Conservation (phyloP, 495 filamentous ascomycete genomes). For the Tuber borchii region DNA sequence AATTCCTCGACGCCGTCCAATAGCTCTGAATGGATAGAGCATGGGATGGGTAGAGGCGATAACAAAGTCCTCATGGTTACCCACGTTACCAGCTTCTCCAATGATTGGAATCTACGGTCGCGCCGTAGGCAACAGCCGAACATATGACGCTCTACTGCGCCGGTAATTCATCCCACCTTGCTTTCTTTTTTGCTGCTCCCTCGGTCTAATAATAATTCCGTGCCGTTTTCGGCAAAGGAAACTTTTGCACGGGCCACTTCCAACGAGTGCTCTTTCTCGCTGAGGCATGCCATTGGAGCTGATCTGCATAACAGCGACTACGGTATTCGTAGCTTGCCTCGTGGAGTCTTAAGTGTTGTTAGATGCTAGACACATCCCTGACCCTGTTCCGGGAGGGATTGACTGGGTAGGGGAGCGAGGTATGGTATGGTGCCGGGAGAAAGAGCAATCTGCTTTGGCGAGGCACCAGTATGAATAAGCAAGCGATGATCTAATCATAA, state of each 20-base stretch:
- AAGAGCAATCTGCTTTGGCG: no score
- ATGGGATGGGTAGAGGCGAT: not conserved
- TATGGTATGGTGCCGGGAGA: no score
- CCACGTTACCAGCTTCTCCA: not conserved
- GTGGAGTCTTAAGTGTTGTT: not conserved
- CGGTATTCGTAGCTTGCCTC: not conserved
- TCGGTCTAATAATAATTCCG: not conserved
- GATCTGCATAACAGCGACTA: not conserved
- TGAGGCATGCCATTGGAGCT: not conserved
- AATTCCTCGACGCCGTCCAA: not conserved
- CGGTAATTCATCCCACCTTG: no score
- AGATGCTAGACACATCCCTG: not conserved
- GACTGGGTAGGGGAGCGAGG: not conserved
- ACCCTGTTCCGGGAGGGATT: not conserved
- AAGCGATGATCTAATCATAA: no score
- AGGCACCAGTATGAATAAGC: no score
- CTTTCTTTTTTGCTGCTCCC: not conserved
- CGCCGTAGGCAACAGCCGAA: no score
- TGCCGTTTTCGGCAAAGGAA: not conserved
- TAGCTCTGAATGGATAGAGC: not conserved
- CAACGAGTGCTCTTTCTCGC: not conserved
- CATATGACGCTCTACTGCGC: no score
- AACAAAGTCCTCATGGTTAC: not conserved
- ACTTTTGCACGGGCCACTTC: not conserved
- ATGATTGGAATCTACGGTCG: not conserved